Conservation (phyloP, 148 eudicot genomes). For the Camellia lanceoleosa region DNA sequence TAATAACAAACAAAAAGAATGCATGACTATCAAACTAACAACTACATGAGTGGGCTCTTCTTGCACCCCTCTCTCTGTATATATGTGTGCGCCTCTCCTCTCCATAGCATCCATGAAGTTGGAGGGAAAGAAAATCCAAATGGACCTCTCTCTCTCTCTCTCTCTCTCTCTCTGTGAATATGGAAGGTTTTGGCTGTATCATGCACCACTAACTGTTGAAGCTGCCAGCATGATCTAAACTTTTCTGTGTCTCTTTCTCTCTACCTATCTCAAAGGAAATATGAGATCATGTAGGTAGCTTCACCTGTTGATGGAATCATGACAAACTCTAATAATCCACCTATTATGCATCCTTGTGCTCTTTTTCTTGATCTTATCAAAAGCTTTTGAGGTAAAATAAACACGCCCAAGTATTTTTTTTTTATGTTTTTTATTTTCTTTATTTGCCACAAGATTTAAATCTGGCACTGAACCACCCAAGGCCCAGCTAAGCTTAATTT, state of each 20-base stretch:
- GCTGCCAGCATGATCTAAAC: conserved; percentile 98
- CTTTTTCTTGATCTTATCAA: not conserved
- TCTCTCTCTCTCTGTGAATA: conserved; percentile 2
- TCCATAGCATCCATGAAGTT: not conserved
- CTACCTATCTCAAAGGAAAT: conserved; percentile 5
- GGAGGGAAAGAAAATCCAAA: not conserved
- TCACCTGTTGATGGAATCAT: conserved; percentile 59
- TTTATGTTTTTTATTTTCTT: not conserved
- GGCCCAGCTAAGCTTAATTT: no score
- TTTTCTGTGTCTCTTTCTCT: conserved; percentile 9
- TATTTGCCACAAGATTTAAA: no score
- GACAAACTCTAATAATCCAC: conserved; percentile 4
- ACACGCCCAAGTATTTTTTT: not conserved
- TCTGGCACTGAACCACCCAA: no score
- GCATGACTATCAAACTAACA: not conserved
- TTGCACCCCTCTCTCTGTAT: not conserved
- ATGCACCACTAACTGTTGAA: conserved; percentile 61
- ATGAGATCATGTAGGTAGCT: conserved; percentile 85
- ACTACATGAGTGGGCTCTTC: not conserved
- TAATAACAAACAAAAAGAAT: not conserved
- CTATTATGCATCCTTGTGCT: not conserved
- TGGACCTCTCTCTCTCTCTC: conserved; percentile 8
- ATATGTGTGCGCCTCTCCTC: not conserved
- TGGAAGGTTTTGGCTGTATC: not conserved
- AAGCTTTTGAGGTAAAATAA: not conserved